Base-by-base conservation (phyloP, 2,329 filamentous ascomycete species). In the Clonostachys byssicola region DNA sequence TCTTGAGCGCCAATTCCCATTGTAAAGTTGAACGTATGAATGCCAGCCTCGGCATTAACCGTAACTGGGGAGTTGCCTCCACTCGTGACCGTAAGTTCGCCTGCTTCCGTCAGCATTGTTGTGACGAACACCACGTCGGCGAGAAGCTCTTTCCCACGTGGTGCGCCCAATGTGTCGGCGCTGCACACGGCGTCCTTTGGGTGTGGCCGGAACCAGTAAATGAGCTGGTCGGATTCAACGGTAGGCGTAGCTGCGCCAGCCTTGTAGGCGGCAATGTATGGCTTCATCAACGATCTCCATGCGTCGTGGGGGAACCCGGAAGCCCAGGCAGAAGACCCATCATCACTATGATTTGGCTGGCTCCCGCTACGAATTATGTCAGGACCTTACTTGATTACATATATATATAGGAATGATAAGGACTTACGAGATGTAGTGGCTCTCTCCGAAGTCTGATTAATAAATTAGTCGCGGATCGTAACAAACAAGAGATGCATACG, bases 271-370 rank as follows among this genome's bases (percentile, higher is more conserved):
- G 48, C 42, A 43, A 56, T 55, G 34, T 55, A 56, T n/a, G 54
- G 54, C 48, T 51, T 54, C 49, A 46, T 47, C 5, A 55, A 51
- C 16, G 48, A 45, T 36, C 54, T 47, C 54, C 54, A 56, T 40
- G 47, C 54, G 33, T 50, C 67, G 50, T 73, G 72, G 49, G 56
- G 67, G 54, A 72, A 73, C 12, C 67, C 68, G 39, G 71, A 66
- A 43, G 68, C 70, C 71, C 70, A 73, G 54, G 65, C 72, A 18
- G 64, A 70, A 40, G 70, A 75, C 51, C 68, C 73, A 51, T 68
- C 73, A 42, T 70, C 69, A 49, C 67, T 66, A 56, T 59, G 60
- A 12, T 54, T 56, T 35, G 54, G 54, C 45, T 56, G 42, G 30
- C 47, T 34, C 44, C 50, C 54, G 12, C 54, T 56, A 13, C 12